Percentiles rank a stretch among this genome's conserved stretches.
Conservation (phyloP, 176 grass and related monocot species). For the Ananas comosus region DNA sequence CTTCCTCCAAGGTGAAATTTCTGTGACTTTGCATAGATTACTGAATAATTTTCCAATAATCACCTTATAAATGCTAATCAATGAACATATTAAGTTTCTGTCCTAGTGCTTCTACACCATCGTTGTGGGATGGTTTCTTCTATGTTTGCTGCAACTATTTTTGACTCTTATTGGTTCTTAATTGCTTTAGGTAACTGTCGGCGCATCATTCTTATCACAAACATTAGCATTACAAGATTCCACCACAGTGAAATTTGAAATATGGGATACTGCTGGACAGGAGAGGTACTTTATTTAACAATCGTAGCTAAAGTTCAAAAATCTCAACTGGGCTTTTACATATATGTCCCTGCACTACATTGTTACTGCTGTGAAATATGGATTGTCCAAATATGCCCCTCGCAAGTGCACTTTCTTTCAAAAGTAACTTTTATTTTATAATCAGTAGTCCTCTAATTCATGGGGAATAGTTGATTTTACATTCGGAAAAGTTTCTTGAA, state of each 20-base stretch:
- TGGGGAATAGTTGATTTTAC: no score
- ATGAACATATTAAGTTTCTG: no score
- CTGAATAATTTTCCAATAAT: conserved; percentile 12
- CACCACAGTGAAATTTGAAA: conserved; percentile 89
- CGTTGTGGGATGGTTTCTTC: no score
- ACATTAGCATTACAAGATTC: conserved; percentile 88
- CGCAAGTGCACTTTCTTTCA: no score
- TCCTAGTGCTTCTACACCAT: no score
- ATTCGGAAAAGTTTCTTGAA: no score
- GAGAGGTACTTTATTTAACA: conserved; percentile 51
- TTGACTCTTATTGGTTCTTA: conserved; percentile 17
- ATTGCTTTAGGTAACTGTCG: conserved; percentile 69
- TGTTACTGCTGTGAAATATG: no score
- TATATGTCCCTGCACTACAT: no score
- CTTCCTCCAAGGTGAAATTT: conserved; percentile 78
- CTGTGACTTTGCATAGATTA: not conserved
- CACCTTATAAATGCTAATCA: no score
- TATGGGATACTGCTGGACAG: conserved; percentile 96
- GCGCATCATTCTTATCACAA: conserved; percentile 93
- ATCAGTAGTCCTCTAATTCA: no score
- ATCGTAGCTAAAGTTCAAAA: not conserved
- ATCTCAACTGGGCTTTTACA: not conserved
- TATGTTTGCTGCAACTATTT: conserved; percentile 4
- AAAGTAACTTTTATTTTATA: no score
- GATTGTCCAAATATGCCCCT: no score